Conservation (phyloP, 495 filamentous ascomycete genomes). For the Monascus purpureus region DNA sequence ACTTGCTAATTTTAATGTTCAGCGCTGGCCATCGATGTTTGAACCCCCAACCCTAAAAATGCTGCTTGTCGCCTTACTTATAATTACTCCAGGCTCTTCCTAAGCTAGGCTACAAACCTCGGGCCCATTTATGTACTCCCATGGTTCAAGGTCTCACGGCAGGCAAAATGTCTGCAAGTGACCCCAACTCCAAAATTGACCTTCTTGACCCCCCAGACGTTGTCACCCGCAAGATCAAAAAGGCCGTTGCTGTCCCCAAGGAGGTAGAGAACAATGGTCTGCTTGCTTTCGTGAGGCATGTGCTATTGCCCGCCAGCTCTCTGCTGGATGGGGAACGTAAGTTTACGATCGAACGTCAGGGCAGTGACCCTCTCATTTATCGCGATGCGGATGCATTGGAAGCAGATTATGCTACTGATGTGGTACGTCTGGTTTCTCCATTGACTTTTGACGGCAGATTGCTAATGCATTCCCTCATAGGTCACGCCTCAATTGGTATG, state of each 20-base stretch:
- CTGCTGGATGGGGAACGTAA: slow-evolving; percentile 19
- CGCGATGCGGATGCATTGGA: slow-evolving; percentile 53
- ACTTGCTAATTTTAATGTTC: background rate
- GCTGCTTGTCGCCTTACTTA: background rate
- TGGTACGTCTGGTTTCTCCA: slow-evolving; percentile 38
- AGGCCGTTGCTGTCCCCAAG: slow-evolving; percentile 61
- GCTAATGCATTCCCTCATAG: background rate
- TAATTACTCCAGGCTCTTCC: slow-evolving; percentile 3
- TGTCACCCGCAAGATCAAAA: slow-evolving; percentile 67
- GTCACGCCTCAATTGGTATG: background rate
- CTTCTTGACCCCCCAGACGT: slow-evolving; percentile 62
- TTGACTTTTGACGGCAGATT: too few relatives aligned
- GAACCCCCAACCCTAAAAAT: background rate
- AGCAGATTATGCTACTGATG: slow-evolving; percentile 65
- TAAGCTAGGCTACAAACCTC: slow-evolving; percentile 15
- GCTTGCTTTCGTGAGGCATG: slow-evolving; percentile 67
- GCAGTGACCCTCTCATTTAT: slow-evolving; percentile 62
- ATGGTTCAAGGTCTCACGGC: slow-evolving; percentile 79
- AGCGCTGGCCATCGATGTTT: slow-evolving; percentile 1
- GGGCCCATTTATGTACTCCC: slow-evolving; percentile 79
- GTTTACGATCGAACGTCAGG: slow-evolving; percentile 24
- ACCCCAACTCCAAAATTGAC: slow-evolving; percentile 60
- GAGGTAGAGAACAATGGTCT: slow-evolving; percentile 77
- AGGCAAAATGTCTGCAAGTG: slow-evolving; percentile 64
- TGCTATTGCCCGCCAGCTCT: slow-evolving; percentile 57